phyloP scores from a whole-genome alignment of 176 grass and related monocot genomes.

The Phyllostachys edulis region DNA sequence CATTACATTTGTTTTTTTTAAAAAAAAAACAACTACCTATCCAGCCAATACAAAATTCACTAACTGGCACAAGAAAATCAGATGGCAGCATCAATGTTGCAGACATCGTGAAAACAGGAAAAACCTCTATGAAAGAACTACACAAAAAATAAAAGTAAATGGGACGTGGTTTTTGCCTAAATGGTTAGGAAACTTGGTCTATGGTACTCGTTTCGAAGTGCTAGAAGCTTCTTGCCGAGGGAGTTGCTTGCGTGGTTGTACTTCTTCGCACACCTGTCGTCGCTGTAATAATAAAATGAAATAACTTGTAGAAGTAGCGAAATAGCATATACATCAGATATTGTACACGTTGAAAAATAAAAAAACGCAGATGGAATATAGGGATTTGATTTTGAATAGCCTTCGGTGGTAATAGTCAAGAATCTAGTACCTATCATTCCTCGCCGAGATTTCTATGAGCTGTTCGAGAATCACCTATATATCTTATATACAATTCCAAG shows the following conservation, averaged over 20 bases:
- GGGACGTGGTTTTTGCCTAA: neutral
- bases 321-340: neutral
- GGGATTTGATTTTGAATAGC: constrained; percentile 15
- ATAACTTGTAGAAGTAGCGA: neutral
- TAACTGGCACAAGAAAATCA: constrained; percentile 25
- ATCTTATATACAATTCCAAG: neutral
- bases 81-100: neutral
- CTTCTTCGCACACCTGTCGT: constrained; percentile 45
- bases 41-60: constrained; percentile 12
- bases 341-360: neutral
- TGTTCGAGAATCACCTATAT: neutral
- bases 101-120: neutral
- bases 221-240: constrained; percentile 41
- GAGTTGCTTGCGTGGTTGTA: constrained; percentile 43
- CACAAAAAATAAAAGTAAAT: constrained; percentile 19
- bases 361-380: neutral
- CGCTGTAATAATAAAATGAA: constrained; percentile 32
- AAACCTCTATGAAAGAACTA: constrained; percentile 7
- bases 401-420: neutral
- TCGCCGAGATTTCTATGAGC: neutral
- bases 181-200: constrained; percentile 16
- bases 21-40: neutral
- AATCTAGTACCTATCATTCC: neutral
- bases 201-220: constrained; percentile 46
- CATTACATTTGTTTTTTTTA: neutral